Percentiles rank a stretch among this genome's conserved stretches.
These are phyloP conservation scores for Penicillium oxalicum DNA, from an alignment of 2,329 filamentous ascomycete genomes.

Conservation along the genomic window DNA sequence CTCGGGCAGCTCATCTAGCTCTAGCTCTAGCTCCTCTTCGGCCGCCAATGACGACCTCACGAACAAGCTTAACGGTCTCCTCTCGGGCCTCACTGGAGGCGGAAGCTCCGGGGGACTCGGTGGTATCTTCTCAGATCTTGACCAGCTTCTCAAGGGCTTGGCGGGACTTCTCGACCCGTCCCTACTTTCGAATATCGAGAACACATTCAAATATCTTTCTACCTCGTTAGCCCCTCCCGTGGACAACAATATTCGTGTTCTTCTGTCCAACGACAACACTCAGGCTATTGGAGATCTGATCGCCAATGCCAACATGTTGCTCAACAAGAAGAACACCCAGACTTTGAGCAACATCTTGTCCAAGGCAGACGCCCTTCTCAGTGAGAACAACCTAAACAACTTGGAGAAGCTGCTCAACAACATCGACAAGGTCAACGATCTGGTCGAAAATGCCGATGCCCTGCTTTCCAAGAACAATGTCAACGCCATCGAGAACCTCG, in stretches of 20 bases:
- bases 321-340: constrained; percentile 18
- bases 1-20: constrained; percentile 8
- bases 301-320: constrained; percentile 20
- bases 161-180: constrained; percentile 15
- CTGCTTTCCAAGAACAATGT: constrained; percentile 23
- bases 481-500: constrained; percentile 22
- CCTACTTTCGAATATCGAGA: constrained; percentile 14
- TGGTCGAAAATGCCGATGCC: constrained; percentile 26
- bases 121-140: constrained; percentile 1
- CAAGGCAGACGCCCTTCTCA: constrained; percentile 16
- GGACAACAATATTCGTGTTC: constrained; percentile 18
- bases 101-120: constrained; percentile 1
- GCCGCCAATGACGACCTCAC: not conserved
- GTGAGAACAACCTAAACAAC: constrained; percentile 16
- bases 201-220: constrained; percentile 23
- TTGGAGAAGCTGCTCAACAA: constrained; percentile 18
- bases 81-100: constrained; percentile 3
- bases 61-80: constrained; percentile 1
- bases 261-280: constrained; percentile 13
- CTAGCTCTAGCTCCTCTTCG: not conserved
- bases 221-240: constrained; percentile 22
- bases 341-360: constrained; percentile 14
- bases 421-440: constrained; percentile 26
- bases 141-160: constrained; percentile 10
- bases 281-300: constrained; percentile 23